Conservation (phyloP, 768 basidiomycete genomes). For the Ramaria sp. region DNA sequence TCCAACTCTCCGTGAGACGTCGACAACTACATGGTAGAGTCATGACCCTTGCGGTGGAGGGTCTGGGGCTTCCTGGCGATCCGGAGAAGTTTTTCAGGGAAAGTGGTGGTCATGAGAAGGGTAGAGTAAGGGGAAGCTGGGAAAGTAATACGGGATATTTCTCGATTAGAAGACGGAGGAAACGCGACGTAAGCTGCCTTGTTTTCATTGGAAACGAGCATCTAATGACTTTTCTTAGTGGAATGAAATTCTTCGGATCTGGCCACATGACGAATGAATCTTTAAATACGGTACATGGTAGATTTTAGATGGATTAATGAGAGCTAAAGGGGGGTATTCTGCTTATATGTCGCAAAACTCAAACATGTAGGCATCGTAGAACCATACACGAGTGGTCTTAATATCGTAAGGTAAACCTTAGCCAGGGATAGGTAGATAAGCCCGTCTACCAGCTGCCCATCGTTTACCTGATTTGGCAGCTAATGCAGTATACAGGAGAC, state of each 20-base stretch:
- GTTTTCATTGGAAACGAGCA: not conserved
- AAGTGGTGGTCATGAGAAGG: conserved; percentile 57
- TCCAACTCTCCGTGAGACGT: conserved; percentile 41
- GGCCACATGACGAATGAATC: conserved; percentile 27
- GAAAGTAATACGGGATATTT: conserved; percentile 68
- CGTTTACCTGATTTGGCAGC: conserved; percentile 48
- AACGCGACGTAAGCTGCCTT: conserved; percentile 41
- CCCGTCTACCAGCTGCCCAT: conserved; percentile 73
- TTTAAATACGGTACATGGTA: conserved; percentile 25
- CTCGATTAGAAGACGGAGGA: conserved; percentile 64
- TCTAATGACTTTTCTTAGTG: conserved; percentile 24
- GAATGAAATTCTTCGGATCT: conserved; percentile 76
- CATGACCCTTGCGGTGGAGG: conserved; percentile 47
- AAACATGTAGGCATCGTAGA: too few relatives aligned
- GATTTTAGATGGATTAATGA: not conserved
- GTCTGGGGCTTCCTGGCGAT: conserved; percentile 51
- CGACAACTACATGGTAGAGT: conserved; percentile 51
- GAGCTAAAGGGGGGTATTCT: not conserved
- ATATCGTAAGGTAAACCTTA: too few relatives aligned
- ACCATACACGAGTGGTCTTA: too few relatives aligned
- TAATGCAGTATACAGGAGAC: conserved; percentile 51
- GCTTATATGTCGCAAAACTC: not conserved
- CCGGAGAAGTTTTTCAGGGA: conserved; percentile 57
- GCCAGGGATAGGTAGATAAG: conserved; percentile 32
- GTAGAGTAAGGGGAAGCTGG: conserved; percentile 56